These are phyloP conservation scores for Calvatia gigantea DNA, from an alignment of 768 basidiomycete genomes.

Conservation along the genomic window DNA sequence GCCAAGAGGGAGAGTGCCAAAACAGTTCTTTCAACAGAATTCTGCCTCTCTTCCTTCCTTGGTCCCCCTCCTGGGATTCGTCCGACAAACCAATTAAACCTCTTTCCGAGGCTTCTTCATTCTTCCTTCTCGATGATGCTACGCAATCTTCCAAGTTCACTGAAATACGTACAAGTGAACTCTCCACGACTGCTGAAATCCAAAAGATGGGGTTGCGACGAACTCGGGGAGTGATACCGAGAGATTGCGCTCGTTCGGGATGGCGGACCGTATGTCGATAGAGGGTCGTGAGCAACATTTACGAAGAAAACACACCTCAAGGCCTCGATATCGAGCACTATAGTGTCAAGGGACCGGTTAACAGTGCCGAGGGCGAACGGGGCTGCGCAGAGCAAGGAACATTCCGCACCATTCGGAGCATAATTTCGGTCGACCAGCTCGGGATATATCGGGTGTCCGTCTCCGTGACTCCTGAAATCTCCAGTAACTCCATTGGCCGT, in stretches of 20 bases:
- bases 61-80: conserved; percentile 34
- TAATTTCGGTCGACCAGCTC: conserved; percentile 40
- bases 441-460: conserved; percentile 50
- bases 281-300: conserved; percentile 45
- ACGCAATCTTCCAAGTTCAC: conserved; percentile 43
- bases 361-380: conserved; percentile 15
- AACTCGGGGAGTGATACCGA: conserved; percentile 26
- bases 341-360: conserved; percentile 11
- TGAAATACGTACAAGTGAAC: conserved; percentile 48
- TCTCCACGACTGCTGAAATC: conserved; percentile 43
- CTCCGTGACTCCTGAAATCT: conserved; percentile 59
- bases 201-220: conserved; percentile 29
- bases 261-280: conserved; percentile 46
- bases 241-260: conserved; percentile 24
- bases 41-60: conserved; percentile 38
- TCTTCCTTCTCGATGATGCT: conserved; percentile 47
- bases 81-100: conserved; percentile 59
- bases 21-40: conserved; percentile 27
- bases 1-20: neutral
- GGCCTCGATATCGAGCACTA: conserved; percentile 19
- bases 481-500: conserved; percentile 41
- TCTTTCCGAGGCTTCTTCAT: conserved; percentile 26
- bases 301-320: conserved; percentile 27
- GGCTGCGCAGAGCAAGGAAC: conserved; percentile 26
- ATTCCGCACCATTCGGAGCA: conserved; percentile 49